Conservation (phyloP, 805 yeast species). For the Clavispora carvajalis region DNA sequence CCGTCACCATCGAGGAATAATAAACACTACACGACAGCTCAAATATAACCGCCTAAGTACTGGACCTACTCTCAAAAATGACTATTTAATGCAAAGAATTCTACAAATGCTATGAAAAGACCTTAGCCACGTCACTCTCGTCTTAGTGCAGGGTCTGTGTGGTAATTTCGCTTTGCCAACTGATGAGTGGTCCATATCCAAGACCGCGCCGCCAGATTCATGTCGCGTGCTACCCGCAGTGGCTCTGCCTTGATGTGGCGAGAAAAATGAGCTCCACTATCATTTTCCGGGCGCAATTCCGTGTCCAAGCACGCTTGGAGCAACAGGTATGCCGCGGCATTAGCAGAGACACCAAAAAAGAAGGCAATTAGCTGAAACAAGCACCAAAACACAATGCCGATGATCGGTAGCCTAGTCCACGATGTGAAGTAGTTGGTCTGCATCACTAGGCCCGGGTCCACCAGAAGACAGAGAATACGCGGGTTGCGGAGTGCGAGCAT, state of each 20-base stretch:
- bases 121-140: too few relatives aligned
- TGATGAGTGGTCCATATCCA: conserved; percentile 78
- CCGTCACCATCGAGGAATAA: too few relatives aligned
- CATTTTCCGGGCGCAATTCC: conserved; percentile 41
- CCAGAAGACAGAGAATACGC: conserved; percentile 54
- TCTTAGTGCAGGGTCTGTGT: conserved; percentile 15
- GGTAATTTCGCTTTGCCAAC: conserved; percentile 43
- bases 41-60: neutral
- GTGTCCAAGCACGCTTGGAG: conserved; percentile 58
- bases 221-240: conserved; percentile 49
- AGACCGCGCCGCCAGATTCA: conserved; percentile 58
- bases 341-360: conserved; percentile 65
- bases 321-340: conserved; percentile 65
- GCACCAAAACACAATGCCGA: conserved; percentile 73
- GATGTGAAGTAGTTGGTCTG: conserved; percentile 69
- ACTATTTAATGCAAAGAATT: neutral
- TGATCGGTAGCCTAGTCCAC: conserved; percentile 71
- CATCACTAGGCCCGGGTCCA: conserved; percentile 87
- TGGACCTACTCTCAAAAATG: neutral
- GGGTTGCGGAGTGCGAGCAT: conserved; percentile 64
- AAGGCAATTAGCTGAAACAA: conserved; percentile 64
- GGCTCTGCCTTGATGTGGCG: conserved; percentile 56
- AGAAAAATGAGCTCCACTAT: conserved; percentile 66
- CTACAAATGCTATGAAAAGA: conserved; percentile 1
- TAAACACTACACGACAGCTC: too few relatives aligned